A percentile compares a stretch with the other conserved stretches of the same genome.
These are phyloP conservation scores for Teunomyces tritomae DNA, from an alignment of 805 yeast species.

Conservation along the genomic window DNA sequence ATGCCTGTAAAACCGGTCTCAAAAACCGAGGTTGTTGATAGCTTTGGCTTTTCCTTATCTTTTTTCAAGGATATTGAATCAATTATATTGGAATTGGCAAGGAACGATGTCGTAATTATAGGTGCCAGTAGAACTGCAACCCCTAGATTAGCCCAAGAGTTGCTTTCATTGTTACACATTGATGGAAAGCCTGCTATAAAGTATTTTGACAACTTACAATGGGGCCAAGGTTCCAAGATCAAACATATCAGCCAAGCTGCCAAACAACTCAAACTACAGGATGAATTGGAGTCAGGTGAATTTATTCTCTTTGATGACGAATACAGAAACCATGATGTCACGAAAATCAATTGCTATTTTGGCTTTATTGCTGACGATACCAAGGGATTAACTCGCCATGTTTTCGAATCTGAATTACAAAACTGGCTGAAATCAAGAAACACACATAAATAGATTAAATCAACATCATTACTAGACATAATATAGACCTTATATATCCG, in stretches of 20 bases:
- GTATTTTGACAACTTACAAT: conserved; percentile 58
- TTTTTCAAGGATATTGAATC: conserved; percentile 68
- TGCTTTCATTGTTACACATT: conserved; percentile 53
- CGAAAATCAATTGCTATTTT: conserved; percentile 65
- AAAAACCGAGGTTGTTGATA: conserved; percentile 45
- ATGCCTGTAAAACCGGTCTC: conserved; percentile 39
- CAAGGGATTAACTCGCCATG: conserved; percentile 52
- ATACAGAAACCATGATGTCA: conserved; percentile 72
- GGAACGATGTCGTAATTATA: conserved; percentile 49
- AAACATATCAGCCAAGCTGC: conserved; percentile 54
- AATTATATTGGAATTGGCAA: conserved; percentile 53
- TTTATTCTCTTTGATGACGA: conserved; percentile 75
- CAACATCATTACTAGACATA: not conserved
- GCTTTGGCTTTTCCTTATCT: conserved; percentile 51
- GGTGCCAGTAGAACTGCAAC: conserved; percentile 80
- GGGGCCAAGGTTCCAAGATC: conserved; percentile 66
- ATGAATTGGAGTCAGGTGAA: conserved; percentile 43
- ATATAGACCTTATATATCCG: not conserved
- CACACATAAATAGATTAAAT: not conserved
- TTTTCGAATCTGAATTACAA: conserved; percentile 47
- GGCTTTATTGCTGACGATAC: conserved; percentile 58
- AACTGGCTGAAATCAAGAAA: conserved; percentile 24
- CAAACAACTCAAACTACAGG: conserved; percentile 43
- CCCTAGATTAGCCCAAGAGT: conserved; percentile 69
- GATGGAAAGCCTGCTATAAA: conserved; percentile 50